Percentiles rank a stretch among this genome's conserved stretches.
Conservation (phyloP, 176 grass and related monocot species). For the Triticum dicoccoides region DNA sequence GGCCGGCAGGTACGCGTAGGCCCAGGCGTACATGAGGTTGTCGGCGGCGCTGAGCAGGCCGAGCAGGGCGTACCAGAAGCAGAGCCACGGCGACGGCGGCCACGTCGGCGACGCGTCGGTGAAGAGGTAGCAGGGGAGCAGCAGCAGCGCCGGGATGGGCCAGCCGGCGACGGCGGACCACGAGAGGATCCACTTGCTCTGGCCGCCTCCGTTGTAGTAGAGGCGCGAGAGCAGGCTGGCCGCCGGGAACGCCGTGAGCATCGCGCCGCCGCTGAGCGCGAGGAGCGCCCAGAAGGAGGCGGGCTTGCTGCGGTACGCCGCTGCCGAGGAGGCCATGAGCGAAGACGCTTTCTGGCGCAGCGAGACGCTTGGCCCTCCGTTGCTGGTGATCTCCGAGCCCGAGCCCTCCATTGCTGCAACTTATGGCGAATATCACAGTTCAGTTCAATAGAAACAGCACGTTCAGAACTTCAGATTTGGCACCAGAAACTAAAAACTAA, state of each 20-base stretch:
- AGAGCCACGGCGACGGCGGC: conserved; percentile 39
- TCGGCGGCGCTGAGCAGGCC: conserved; percentile 81
- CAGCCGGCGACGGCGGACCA: conserved; percentile 85
- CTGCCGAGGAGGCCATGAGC: conserved; percentile 1
- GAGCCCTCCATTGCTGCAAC: not conserved
- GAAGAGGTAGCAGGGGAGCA: conserved; percentile 47
- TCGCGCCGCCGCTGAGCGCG: conserved; percentile 37
- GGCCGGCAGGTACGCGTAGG: conserved; percentile 80
- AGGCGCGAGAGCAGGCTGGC: conserved; percentile 80
- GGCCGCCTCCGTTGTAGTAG: conserved; percentile 71
- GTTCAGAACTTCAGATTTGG: too few relatives aligned
- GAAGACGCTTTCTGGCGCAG: conserved; percentile 23
- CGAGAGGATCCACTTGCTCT: conserved; percentile 92
- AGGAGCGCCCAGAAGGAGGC: conserved; percentile 54
- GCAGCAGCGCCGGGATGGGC: conserved; percentile 55
- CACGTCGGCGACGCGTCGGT: conserved; percentile 46
- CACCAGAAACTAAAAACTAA: too few relatives aligned
- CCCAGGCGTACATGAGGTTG: conserved; percentile 94
- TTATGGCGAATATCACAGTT: not conserved
- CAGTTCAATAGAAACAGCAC: too few relatives aligned
- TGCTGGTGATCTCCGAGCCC: not conserved
- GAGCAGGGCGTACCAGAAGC: conserved; percentile 62
- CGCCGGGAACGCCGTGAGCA: conserved; percentile 80
- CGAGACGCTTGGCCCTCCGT: not conserved
- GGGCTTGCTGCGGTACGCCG: conserved; percentile 54